These are phyloP conservation scores for Xylaria sp. DNA, from an alignment of 2,329 filamentous ascomycete species.

Conservation along the genomic window DNA sequence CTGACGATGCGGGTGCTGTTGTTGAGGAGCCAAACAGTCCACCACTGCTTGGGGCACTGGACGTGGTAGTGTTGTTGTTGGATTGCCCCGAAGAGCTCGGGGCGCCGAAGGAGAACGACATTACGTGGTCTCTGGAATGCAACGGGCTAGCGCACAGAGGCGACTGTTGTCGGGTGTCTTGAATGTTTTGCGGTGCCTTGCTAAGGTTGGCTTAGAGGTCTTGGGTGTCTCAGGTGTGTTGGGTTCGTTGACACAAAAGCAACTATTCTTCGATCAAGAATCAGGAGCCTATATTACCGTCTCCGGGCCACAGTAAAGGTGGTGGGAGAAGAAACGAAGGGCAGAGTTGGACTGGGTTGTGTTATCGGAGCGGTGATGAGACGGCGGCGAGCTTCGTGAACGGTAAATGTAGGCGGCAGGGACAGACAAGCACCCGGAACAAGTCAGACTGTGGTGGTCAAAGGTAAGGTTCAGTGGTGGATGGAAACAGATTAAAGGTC, in stretches of 20 bases:
- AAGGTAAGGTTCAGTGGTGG: background rate
- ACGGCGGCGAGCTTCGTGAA: constrained; percentile 13
- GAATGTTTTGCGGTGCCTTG: no score
- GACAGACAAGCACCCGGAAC: background rate
- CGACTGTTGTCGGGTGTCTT: constrained; percentile 8
- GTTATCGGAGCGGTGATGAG: constrained; percentile 15
- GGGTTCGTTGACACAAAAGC: constrained; percentile 40
- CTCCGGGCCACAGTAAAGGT: constrained; percentile 18
- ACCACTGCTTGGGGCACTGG: constrained; percentile 51
- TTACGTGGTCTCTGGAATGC: constrained; percentile 39
- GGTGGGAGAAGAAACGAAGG: background rate
- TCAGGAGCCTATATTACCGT: constrained; percentile 39
- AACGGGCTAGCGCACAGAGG: constrained; percentile 13
- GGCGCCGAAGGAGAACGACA: constrained; percentile 52
- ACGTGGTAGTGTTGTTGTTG: constrained; percentile 53
- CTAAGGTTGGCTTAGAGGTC: no score
- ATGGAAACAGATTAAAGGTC: background rate
- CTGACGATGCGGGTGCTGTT: constrained; percentile 36
- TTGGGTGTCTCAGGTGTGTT: background rate
- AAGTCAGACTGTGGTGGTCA: background rate
- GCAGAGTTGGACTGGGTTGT: constrained; percentile 28
- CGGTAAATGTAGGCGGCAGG: background rate
- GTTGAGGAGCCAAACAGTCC: constrained; percentile 51
- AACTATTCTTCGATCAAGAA: constrained; percentile 27
- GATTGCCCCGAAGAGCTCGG: constrained; percentile 46